A percentile compares a stretch with the other conserved stretches of the same genome.
Conservation (phyloP, 148 eudicot species). For the Vaccinium myrtillus region DNA sequence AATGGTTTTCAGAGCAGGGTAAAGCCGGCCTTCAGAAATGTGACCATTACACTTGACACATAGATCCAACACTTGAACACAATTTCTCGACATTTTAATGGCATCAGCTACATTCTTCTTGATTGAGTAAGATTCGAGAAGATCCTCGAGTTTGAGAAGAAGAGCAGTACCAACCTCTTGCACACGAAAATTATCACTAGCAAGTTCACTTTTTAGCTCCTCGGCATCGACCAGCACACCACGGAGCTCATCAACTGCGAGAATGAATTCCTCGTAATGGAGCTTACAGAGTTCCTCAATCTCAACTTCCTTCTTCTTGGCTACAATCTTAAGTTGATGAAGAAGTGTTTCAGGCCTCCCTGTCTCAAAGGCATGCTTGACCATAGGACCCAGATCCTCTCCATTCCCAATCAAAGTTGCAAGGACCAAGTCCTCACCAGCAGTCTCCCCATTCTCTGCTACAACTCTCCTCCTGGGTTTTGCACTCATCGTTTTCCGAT, state of each 20-base stretch:
- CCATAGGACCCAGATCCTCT: conserved; percentile 89
- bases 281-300: conserved; percentile 92
- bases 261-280: conserved; percentile 83
- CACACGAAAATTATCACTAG: conserved; percentile 59
- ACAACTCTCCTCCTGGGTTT: conserved; percentile 65
- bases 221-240: conserved; percentile 94
- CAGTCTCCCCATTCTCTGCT: conserved; percentile 67
- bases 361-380: conserved; percentile 70
- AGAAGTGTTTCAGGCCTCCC: conserved; percentile 79
- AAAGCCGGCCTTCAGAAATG: conserved; percentile 72
- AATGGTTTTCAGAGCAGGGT: conserved; percentile 85
- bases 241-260: conserved; percentile 91
- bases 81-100: conserved; percentile 73
- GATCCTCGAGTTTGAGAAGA: conserved; percentile 70
- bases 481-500: conserved; percentile 44
- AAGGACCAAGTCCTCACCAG: conserved; percentile 80
- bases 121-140: conserved; percentile 68
- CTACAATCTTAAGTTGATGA: conserved; percentile 66
- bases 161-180: conserved; percentile 82
- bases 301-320: conserved; percentile 85
- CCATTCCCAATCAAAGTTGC: conserved; percentile 81
- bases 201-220: conserved; percentile 77
- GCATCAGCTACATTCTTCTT: conserved; percentile 79
- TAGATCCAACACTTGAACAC: conserved; percentile 63
- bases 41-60: conserved; percentile 82